Evolutionary conservation across 176 grass and related monocot genomes (phyloP).

Genomic region (Poa pratensis): DNA sequence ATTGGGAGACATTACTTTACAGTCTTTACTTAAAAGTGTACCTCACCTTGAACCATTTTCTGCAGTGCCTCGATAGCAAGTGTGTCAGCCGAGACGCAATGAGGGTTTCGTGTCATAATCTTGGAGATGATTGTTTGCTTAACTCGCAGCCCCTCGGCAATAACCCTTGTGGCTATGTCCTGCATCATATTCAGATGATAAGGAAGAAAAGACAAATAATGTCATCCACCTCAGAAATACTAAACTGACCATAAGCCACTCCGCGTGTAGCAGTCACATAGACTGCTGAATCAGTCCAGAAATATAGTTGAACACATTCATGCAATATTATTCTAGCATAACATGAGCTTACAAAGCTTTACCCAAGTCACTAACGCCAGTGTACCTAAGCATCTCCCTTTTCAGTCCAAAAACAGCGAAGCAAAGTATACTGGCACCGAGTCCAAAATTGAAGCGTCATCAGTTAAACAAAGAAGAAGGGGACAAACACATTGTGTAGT

Average conservation of each 20-base stretch:
- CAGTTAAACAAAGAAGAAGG: slow-evolving; percentile 20
- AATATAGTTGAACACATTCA: not conserved
- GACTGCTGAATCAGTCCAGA: slow-evolving; percentile 5
- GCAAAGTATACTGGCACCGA: not conserved
- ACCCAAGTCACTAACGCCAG: not conserved
- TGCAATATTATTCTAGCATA: not conserved
- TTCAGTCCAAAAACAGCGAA: not conserved
- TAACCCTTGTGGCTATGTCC: slow-evolving; percentile 88
- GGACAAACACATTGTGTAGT: not conserved
- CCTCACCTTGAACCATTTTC: slow-evolving; percentile 88
- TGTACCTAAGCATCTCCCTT: not conserved
- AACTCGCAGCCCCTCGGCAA: slow-evolving; percentile 78
- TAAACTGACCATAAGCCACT: not conserved
- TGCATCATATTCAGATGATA: slow-evolving; percentile 40
- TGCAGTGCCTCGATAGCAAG: slow-evolving; percentile 88
- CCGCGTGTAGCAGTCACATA: not conserved
- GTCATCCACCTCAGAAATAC: slow-evolving; percentile 1
- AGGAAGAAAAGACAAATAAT: not conserved
- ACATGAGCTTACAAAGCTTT: not conserved
- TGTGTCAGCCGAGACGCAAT: slow-evolving; percentile 72
- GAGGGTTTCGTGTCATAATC: slow-evolving; percentile 89
- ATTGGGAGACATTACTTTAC: not conserved
- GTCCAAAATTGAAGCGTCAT: not conserved
- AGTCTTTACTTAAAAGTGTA: slow-evolving; percentile 14
- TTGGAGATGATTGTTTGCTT: slow-evolving; percentile 90